A percentile compares a stretch with the other conserved stretches of the same genome.
Conservation (phyloP, 805 yeast species). For the Cyberlindnera mrakii region DNA sequence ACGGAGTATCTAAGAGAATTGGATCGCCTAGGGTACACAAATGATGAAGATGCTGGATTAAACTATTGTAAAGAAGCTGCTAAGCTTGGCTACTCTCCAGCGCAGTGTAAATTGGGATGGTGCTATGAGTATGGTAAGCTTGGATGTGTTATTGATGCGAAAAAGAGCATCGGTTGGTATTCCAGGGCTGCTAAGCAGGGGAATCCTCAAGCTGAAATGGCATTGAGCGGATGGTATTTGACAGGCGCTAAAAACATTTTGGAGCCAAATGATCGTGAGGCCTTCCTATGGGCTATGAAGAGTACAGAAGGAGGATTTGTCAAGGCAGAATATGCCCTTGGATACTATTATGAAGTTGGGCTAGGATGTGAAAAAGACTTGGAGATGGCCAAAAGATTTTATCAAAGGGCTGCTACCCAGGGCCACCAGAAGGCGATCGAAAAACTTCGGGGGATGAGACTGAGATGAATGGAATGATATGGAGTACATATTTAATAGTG, state of each 20-base stretch:
- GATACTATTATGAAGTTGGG: constrained; percentile 62
- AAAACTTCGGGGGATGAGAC: constrained; percentile 11
- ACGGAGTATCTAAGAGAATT: constrained; percentile 29
- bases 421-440: constrained; percentile 53
- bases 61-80: constrained; percentile 55
- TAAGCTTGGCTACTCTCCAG: constrained; percentile 51
- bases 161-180: constrained; percentile 68
- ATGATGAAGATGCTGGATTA: constrained; percentile 38
- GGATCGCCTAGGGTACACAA: constrained; percentile 23
- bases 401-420: constrained; percentile 52
- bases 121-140: constrained; percentile 67
- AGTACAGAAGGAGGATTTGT: constrained; percentile 56
- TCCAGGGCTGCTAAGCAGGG: constrained; percentile 55
- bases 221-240: constrained; percentile 71
- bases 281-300: constrained; percentile 58
- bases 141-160: constrained; percentile 45
- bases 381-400: constrained; percentile 42
- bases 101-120: constrained; percentile 67
- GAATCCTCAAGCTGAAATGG: constrained; percentile 64
- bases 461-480: background rate
- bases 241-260: constrained; percentile 58
- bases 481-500: background rate
- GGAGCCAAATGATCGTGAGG: constrained; percentile 53
- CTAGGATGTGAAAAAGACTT: constrained; percentile 43
- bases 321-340: constrained; percentile 65